Conservation (phyloP, 2,329 filamentous ascomycete genomes). For the Lachnellula cervina region DNA sequence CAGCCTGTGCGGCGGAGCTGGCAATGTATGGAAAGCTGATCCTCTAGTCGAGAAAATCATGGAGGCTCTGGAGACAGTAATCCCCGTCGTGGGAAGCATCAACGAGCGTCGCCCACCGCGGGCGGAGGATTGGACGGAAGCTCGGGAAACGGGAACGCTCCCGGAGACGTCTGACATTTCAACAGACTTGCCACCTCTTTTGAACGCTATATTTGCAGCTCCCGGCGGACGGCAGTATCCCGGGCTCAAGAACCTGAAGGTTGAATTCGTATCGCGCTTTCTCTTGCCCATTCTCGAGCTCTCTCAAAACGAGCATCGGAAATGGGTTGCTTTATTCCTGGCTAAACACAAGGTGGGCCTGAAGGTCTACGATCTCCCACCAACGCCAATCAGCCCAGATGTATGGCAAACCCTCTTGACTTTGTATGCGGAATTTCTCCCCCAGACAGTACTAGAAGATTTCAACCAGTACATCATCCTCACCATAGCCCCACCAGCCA, state of each 20-base stretch:
- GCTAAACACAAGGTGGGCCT: conserved; percentile 6
- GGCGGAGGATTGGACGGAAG: conserved; percentile 31
- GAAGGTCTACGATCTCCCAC: conserved; percentile 7
- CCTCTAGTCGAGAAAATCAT: conserved; percentile 19
- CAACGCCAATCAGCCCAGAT: conserved; percentile 5
- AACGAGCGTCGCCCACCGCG: conserved; percentile 31
- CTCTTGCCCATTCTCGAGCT: conserved; percentile 2
- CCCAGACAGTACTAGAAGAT: conserved; percentile 7
- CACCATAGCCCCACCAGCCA: conserved; percentile 7
- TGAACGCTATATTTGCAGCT: conserved; percentile 6
- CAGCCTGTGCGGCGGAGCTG: conserved; percentile 10
- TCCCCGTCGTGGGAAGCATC: conserved; percentile 33
- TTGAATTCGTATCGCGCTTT: conserved; percentile 5
- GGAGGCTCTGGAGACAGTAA: conserved; percentile 23
- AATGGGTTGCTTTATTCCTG: conserved; percentile 10
- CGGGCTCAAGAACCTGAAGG: conserved; percentile 4
- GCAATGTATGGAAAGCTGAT: conserved; percentile 10
- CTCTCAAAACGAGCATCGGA: conserved; percentile 8
- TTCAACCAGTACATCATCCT: conserved; percentile 11
- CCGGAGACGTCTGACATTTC: conserved; percentile 23
- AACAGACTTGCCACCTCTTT: conserved; percentile 6
- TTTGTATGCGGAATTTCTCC: conserved; percentile 6
- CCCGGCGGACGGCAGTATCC: neutral
- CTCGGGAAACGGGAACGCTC: conserved; percentile 16
- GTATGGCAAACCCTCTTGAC: conserved; percentile 7